Evolutionary conservation across 2,329 filamentous ascomycete genomes (phyloP), one percentile per base, ranked within the genome.

Genomic region (Tetracladium maxilliforme): DNA sequence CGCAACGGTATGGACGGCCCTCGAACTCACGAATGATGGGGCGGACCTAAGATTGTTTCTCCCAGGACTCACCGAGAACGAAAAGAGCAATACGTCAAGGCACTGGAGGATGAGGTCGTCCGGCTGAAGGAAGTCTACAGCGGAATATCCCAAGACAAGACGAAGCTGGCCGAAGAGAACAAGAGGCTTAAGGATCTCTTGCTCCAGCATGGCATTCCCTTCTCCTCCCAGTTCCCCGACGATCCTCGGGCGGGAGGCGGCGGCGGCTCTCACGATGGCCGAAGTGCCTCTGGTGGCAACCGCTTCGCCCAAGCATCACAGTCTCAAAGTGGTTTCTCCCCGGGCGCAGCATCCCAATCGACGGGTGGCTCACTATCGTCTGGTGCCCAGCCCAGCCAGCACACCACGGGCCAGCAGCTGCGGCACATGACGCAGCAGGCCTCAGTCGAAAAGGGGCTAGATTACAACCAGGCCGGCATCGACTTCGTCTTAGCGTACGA

Each of bases 31-130:
- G 7, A 24, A 16, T 12, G 10, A 15, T 13, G 16, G 12, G 9
- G 11, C 26, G n/a, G 17, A 16, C 10, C 26, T 16, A 9, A 19
- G 11, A 8, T 19, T 28, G 10, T 7, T 8, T 10, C 7, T 17
- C 9, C 30, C 44, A 93, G 90, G 45, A 95, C 90, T 11, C 90
- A 98, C 51, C 83, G 90, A 28, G 90, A 95, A 54, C 73, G 90
- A 37, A 95, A 95, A 49, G 90, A 95, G 52, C 67, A 84, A 40
- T 95, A 95, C 49, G 92, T 94, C 58, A 92, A 92, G 49, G 73
- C 80, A 8, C 68, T 95, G 10, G 90, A 98, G 51, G 76, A 87
- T 43, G 84, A 95, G 52, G 79, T 95, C 5, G 62, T 92, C 12
- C 75, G 83, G 24, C 61, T 95, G 21, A 90, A 92, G 47, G 84